A percentile compares a stretch with the other conserved stretches of the same genome.
These are phyloP conservation scores for Albophoma yamanashiensis DNA, from an alignment of 2,329 filamentous ascomycete species.

Conservation along the genomic window DNA sequence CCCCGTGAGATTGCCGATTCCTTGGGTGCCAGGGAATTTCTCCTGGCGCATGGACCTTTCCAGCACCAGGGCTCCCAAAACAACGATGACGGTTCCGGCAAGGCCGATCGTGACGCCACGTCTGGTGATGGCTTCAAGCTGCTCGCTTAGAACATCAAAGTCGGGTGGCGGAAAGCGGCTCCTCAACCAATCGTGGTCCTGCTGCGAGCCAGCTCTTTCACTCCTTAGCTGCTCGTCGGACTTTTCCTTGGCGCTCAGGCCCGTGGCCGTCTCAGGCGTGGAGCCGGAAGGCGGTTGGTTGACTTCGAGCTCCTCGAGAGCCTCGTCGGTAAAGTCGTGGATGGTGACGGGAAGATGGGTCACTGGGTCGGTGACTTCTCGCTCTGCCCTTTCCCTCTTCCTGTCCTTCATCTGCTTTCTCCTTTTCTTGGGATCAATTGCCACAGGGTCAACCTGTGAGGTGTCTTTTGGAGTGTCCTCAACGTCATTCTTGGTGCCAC, in stretches of 20 bases:
- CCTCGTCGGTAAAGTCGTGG: constrained; percentile 56
- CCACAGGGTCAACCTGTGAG: constrained; percentile 22
- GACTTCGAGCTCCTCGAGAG: constrained; percentile 30
- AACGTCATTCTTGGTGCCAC: constrained; percentile 7
- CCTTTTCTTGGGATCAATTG: constrained; percentile 32
- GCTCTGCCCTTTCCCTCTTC: constrained; percentile 33
- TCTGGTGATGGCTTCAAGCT: constrained; percentile 19
- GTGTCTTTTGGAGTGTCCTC: constrained; percentile 18
- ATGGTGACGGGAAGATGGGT: constrained; percentile 60
- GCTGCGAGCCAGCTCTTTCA: constrained; percentile 24
- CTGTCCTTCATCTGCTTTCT: constrained; percentile 36
- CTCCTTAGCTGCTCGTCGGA: constrained; percentile 23
- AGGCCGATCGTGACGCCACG: constrained; percentile 24
- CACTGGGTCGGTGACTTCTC: constrained; percentile 60
- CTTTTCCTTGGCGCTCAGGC: constrained; percentile 25
- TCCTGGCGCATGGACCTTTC: constrained; percentile 5
- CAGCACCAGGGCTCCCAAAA: constrained; percentile 14
- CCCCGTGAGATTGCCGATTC: not conserved
- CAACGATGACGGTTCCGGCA: constrained; percentile 21
- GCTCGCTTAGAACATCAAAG: constrained; percentile 28
- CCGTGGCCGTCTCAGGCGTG: constrained; percentile 26
- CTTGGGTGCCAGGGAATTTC: not conserved
- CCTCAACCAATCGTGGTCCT: constrained; percentile 28
- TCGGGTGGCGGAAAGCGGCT: constrained; percentile 37
- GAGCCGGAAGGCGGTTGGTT: constrained; percentile 23